Conservation (phyloP, 345 rosid genomes). For the Rhodamnia argentea region DNA sequence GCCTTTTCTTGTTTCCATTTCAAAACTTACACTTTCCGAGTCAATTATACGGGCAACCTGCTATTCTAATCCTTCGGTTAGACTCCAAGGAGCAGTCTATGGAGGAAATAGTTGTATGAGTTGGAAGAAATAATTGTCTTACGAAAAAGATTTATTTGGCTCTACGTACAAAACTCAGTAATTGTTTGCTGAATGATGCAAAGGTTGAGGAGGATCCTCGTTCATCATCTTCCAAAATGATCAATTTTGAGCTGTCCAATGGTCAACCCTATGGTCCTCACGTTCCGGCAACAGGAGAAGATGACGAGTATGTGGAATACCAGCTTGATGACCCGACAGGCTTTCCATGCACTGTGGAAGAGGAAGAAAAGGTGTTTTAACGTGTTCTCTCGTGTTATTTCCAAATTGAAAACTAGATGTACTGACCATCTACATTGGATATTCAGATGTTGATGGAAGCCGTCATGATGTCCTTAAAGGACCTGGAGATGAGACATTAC, state of each 20-base stretch:
- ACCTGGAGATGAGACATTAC: constrained; percentile 12
- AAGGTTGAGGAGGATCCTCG: not conserved
- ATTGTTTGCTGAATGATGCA: not conserved
- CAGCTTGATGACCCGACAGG: constrained; percentile 27
- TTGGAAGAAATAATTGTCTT: not conserved
- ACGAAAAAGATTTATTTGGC: not conserved
- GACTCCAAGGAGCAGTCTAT: not conserved
- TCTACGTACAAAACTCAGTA: not conserved
- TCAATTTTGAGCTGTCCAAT: constrained; percentile 26
- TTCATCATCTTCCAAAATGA: constrained; percentile 30
- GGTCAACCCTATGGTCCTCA: constrained; percentile 26
- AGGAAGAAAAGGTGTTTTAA: constrained; percentile 32
- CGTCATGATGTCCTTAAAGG: constrained; percentile 30
- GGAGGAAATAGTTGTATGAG: not conserved
- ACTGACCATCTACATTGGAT: not conserved
- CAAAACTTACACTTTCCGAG: not conserved
- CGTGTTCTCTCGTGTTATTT: not conserved
- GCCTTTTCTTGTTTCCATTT: not conserved
- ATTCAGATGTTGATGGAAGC: constrained; percentile 41
- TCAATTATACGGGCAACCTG: not conserved
- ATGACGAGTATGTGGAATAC: constrained; percentile 34
- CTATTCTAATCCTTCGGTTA: not conserved
- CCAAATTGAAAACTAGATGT: not conserved
- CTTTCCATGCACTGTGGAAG: constrained; percentile 28
- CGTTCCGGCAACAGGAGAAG: constrained; percentile 12